A percentile compares a stretch with the other conserved stretches of the same genome.
Conservation (phyloP, 2,329 filamentous ascomycete genomes). For the Epichloe glyceriae region DNA sequence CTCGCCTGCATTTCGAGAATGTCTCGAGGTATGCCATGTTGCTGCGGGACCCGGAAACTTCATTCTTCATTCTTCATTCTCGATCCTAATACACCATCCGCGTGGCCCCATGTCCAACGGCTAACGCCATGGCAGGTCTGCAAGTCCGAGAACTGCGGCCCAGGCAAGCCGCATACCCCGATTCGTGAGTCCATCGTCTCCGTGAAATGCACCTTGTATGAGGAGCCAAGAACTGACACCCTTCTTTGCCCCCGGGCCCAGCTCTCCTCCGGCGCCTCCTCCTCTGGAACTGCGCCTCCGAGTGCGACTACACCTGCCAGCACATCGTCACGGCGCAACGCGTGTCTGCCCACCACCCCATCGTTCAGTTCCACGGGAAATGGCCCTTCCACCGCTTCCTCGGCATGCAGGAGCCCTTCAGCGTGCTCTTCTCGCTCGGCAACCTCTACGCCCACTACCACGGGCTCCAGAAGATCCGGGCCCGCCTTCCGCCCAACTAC, state of each 20-base stretch:
- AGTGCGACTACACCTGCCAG: slow-evolving; percentile 98
- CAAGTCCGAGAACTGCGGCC: slow-evolving; percentile 63
- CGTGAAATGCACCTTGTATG: neutral
- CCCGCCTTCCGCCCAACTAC: slow-evolving; percentile 59
- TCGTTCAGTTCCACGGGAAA: slow-evolving; percentile 96
- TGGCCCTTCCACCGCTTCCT: slow-evolving; percentile 90
- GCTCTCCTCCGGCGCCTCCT: slow-evolving; percentile 76
- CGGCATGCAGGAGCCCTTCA: slow-evolving; percentile 90
- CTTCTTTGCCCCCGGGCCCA: slow-evolving; percentile 22
- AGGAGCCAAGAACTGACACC: neutral
- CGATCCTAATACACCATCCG: no score
- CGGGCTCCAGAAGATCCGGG: slow-evolving; percentile 59
- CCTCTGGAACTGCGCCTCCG: slow-evolving; percentile 80
- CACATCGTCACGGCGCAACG: slow-evolving; percentile 73
- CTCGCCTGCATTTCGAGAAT: slow-evolving; percentile 76
- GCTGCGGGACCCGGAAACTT: slow-evolving; percentile 6
- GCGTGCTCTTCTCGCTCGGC: slow-evolving; percentile 81
- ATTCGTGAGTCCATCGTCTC: slow-evolving; percentile 48
- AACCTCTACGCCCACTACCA: slow-evolving; percentile 79
- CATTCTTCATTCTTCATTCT: no score
- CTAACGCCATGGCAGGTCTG: slow-evolving; percentile 48
- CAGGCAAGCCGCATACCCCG: slow-evolving; percentile 40
- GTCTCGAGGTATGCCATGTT: slow-evolving; percentile 52
- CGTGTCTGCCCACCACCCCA: slow-evolving; percentile 47
- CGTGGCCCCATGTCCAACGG: neutral